Base-by-base conservation (phyloP, 129 eudicot species). In the Flaveria linearis region DNA sequence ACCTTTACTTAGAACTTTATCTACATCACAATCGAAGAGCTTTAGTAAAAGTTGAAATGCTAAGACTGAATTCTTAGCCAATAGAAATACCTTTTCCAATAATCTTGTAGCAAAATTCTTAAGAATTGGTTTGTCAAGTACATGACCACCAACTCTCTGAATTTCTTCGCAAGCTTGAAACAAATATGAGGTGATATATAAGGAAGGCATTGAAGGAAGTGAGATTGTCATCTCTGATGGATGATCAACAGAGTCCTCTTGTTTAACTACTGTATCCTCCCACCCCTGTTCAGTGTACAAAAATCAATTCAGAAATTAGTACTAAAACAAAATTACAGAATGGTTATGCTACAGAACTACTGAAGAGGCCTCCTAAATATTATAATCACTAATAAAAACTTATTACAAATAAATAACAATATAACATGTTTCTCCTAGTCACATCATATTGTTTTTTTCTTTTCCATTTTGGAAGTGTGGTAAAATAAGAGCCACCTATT, bases 131-230 rank as follows among this genome's bases (percentile, higher is more conserved):
- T 83, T 88, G 80, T 90, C 97, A 56, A 93, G 93, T 17, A 91
- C 97, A 79, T 93, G 98, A 30, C 98, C 98, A 50, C 98, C 98
- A 66, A 84, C 88, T 73, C 90, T 84, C 75, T 93, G 91, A 80
- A 93, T 85, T 87, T 93, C 98, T 87, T 91, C 93, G 80, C 96
- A 88, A 67, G 98, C 96, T 87, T 80, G 86, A 75, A 90, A 93
- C 36, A 93, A 72, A 77, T 87, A 87, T 56, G 96, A 91, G 62
- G 89, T 80, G 68, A 91, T 76, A 73, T 93, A 93, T 17, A 88
- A 73, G 28, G 98, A 93, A 69, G 98, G 98, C 87, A 93, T 81
- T 14, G 96, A 87, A 57, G 98, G 98, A 63, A 93, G 98, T 18
- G 85, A 88, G 78, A 93, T 93, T 77, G 86, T 88, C 87, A 93